Percentiles rank a stretch among this genome's conserved stretches.
These are phyloP conservation scores for Raphidocelis subcapitata DNA, from an alignment of 139 green algal genomes.

Conservation along the genomic window DNA sequence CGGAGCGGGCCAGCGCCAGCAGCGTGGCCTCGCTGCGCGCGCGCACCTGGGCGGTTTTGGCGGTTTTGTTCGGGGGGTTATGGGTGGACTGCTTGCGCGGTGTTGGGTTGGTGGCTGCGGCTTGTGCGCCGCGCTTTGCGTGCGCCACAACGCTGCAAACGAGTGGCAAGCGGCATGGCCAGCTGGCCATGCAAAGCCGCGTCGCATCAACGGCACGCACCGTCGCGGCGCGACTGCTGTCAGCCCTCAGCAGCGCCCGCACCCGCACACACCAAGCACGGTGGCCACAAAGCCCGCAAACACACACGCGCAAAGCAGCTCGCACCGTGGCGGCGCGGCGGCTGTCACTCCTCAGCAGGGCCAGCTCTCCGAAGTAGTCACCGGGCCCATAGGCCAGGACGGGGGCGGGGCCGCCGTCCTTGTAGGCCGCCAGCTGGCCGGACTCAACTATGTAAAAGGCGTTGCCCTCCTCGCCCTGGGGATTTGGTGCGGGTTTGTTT, in stretches of 20 bases:
- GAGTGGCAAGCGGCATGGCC: no score
- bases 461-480: constrained; percentile 75
- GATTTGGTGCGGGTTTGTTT: not conserved
- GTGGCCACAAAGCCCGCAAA: no score
- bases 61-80: no score
- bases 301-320: not conserved
- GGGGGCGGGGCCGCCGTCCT: constrained; percentile 38
- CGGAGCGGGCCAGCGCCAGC: constrained; percentile 56
- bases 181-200: no score
- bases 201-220: no score
- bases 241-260: no score
- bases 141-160: no score
- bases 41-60: not conserved
- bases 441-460: constrained; percentile 90
- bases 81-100: no score
- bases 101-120: no score
- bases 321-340: constrained; percentile 79
- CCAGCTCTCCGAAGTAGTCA: constrained; percentile 89
- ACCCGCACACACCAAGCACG: no score
- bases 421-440: constrained; percentile 66
- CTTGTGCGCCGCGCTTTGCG: no score
- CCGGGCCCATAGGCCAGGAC: constrained; percentile 37
- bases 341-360: constrained; percentile 75
- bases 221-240: no score
- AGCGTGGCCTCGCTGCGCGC: constrained; percentile 52